phyloP scores from a whole-genome alignment of 2,329 filamentous ascomycete species.

The Neofusicoccum laricinum region DNA sequence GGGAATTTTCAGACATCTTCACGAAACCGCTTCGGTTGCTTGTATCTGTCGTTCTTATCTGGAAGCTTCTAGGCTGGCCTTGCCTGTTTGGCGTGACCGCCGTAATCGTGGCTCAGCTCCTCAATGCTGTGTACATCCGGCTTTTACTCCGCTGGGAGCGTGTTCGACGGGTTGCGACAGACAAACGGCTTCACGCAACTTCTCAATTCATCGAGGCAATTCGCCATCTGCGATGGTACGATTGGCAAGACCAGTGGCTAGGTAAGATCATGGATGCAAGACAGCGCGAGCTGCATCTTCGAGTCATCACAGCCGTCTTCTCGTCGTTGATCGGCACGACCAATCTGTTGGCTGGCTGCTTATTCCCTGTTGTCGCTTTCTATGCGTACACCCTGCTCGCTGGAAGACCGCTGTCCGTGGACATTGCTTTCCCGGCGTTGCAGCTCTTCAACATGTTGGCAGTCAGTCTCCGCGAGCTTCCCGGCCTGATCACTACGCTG shows the following conservation, averaged over 20 bases:
- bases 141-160: slow-evolving; percentile 67
- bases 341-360: slow-evolving; percentile 67
- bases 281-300: slow-evolving; percentile 63
- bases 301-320: slow-evolving; percentile 63
- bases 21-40: slow-evolving; percentile 75
- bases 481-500: slow-evolving; percentile 69
- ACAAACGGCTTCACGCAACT: slow-evolving; percentile 74
- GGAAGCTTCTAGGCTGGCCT: slow-evolving; percentile 75
- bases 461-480: slow-evolving; percentile 69
- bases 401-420: slow-evolving; percentile 66
- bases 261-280: slow-evolving; percentile 65
- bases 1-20: slow-evolving; percentile 77
- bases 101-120: slow-evolving; percentile 63
- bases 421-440: slow-evolving; percentile 83
- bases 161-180: slow-evolving; percentile 69
- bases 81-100: slow-evolving; percentile 72
- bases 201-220: slow-evolving; percentile 86
- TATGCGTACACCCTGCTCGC: slow-evolving; percentile 75
- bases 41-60: slow-evolving; percentile 70
- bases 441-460: slow-evolving; percentile 78
- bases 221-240: slow-evolving; percentile 76
- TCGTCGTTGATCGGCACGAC: slow-evolving; percentile 62
- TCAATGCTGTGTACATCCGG: slow-evolving; percentile 68
- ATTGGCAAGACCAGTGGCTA: slow-evolving; percentile 77
- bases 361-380: slow-evolving; percentile 79